A percentile compares a stretch with the other conserved stretches of the same genome.
phyloP scores from a whole-genome alignment of 1,139 yeast genomes.

The Yamadazyma jaroonii region DNA sequence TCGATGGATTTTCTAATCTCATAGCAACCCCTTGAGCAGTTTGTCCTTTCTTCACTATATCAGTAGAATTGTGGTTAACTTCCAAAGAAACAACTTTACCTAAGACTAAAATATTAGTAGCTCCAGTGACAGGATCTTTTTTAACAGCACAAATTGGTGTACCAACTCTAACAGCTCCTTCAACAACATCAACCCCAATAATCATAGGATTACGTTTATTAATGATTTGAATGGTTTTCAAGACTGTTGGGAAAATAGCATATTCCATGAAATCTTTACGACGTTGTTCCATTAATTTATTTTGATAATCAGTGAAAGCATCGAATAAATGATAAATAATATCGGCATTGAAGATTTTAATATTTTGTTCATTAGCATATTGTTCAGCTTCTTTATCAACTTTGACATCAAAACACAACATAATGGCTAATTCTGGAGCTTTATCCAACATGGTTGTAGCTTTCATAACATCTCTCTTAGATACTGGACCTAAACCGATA shows the following conservation, averaged over 20 bases:
- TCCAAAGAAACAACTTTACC: slow-evolving; percentile 89
- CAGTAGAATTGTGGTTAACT: slow-evolving; percentile 86
- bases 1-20: slow-evolving; percentile 90
- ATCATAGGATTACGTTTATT: slow-evolving; percentile 99
- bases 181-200: slow-evolving; percentile 95
- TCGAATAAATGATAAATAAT: slow-evolving; percentile 96
- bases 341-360: slow-evolving; percentile 92
- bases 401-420: slow-evolving; percentile 97
- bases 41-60: slow-evolving; percentile 86
- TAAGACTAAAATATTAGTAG: slow-evolving; percentile 65
- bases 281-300: slow-evolving; percentile 81
- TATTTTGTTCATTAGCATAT: slow-evolving; percentile 89
- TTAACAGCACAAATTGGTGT: slow-evolving; percentile 96
- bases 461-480: slow-evolving; percentile 96
- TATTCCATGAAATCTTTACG: slow-evolving; percentile 84
- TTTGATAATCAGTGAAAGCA: slow-evolving; percentile 89
- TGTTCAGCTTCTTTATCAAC: slow-evolving; percentile 98
- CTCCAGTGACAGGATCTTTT: slow-evolving; percentile 79
- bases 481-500: slow-evolving; percentile 96
- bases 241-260: slow-evolving; percentile 93
- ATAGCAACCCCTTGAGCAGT: slow-evolving; percentile 98
- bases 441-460: slow-evolving; percentile 95
- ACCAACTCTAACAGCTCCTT: slow-evolving; percentile 86
- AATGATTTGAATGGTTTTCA: slow-evolving; percentile 92
- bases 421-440: slow-evolving; percentile 92